Conservation (phyloP, 129 eudicot genomes). For the Ambrosia artemisiifolia region DNA sequence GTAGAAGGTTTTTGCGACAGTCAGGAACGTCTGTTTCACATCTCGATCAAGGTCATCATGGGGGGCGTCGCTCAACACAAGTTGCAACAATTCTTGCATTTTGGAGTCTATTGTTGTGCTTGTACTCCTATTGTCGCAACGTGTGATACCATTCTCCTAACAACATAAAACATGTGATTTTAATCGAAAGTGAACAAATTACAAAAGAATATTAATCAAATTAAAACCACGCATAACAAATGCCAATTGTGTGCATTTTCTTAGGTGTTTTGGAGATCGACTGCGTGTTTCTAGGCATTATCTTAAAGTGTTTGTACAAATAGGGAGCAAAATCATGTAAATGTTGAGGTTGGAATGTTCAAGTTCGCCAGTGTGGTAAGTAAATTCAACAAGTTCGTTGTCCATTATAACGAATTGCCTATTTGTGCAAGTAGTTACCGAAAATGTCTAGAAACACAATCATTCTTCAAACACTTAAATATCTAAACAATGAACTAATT, state of each 20-base stretch:
- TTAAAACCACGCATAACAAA: background rate
- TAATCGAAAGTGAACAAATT: background rate
- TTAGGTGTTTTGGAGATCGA: too few relatives aligned
- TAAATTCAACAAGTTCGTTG: too few relatives aligned
- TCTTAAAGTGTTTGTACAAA: too few relatives aligned
- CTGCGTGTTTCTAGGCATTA: too few relatives aligned
- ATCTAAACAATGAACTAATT: background rate
- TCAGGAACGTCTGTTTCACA: conserved; percentile 50
- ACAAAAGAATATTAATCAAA: background rate
- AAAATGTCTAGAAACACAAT: too few relatives aligned
- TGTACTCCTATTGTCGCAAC: conserved; percentile 6
- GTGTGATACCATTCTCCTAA: conserved; percentile 20
- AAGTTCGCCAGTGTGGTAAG: too few relatives aligned
- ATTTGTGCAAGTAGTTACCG: too few relatives aligned
- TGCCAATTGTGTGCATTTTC: too few relatives aligned
- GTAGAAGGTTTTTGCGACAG: conserved; percentile 56
- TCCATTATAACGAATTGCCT: too few relatives aligned
- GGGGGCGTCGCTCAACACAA: conserved; percentile 41
- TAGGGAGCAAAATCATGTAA: too few relatives aligned
- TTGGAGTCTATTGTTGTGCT: conserved; percentile 34
- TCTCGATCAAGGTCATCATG: conserved; percentile 38
- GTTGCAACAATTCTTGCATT: conserved; percentile 64
- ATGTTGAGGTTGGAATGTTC: too few relatives aligned
- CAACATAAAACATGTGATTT: background rate
- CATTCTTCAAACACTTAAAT: too few relatives aligned